phyloP scores from a whole-genome alignment of 257 asterid species.

The Ehretia macrophylla region DNA sequence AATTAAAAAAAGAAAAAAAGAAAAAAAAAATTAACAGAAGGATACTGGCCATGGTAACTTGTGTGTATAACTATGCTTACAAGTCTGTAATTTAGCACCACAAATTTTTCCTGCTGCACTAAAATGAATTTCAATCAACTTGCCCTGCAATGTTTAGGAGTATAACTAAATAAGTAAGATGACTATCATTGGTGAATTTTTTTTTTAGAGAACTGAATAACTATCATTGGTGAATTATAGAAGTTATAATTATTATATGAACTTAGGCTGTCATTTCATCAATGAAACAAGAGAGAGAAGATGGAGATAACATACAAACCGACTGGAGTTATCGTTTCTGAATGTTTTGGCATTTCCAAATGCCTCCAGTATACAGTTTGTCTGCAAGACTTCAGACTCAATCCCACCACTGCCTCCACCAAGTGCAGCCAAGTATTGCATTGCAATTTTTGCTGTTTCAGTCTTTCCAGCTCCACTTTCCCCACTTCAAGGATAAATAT shows the following conservation, averaged over 20 bases:
- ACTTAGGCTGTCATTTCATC: neutral
- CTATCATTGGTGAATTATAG: neutral
- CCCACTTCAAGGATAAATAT: conserved; percentile 53
- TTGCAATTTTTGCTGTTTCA: conserved; percentile 80
- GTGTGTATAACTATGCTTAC: conserved; percentile 45
- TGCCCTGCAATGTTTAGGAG: conserved; percentile 51
- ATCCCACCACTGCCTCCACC: conserved; percentile 67
- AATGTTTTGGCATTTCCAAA: conserved; percentile 97
- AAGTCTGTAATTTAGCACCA: conserved; percentile 79
- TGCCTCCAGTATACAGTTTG: conserved; percentile 82
- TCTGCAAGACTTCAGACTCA: conserved; percentile 66
- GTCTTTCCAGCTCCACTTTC: conserved; percentile 99
- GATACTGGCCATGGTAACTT: conserved; percentile 15
- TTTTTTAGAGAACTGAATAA: no score
- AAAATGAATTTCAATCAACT: conserved; percentile 74
- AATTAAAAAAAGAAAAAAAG: neutral
- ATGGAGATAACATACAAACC: conserved; percentile 68
- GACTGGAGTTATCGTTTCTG: conserved; percentile 78
- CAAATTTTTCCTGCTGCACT: conserved; percentile 60
- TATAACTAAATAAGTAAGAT: no score
- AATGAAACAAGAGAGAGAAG: conserved; percentile 10
- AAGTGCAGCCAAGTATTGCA: conserved; percentile 78
- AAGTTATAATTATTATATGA: neutral
- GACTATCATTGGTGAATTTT: no score
- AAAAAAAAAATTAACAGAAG: neutral